Evolutionary conservation across 164 flowering plant species (phyloP).

Genomic region (Vitis riparia): DNA sequence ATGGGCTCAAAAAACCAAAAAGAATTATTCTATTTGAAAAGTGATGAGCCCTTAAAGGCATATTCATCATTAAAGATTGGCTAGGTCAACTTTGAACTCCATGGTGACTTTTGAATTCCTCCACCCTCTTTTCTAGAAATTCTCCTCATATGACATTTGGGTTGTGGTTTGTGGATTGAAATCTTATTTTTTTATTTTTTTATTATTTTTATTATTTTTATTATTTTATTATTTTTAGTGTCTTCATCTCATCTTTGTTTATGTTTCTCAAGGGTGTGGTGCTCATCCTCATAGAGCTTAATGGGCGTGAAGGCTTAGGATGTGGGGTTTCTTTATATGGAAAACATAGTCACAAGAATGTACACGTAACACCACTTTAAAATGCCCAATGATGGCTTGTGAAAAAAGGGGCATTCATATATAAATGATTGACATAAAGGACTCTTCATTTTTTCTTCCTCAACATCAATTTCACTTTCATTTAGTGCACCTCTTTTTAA

Average conservation of each 20-base stretch:
- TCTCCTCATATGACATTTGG: neutral
- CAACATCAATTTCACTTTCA: neutral
- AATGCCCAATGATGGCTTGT: slow-evolving; percentile 17
- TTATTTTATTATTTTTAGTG: neutral
- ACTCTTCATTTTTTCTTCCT: slow-evolving; percentile 3
- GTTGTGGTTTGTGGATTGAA: neutral
- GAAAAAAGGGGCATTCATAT: slow-evolving; percentile 11
- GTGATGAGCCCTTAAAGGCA: neutral
- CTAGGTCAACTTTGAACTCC: slow-evolving; percentile 34
- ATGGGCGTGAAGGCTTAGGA: neutral
- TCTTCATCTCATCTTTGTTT: neutral
- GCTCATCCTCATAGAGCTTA: neutral
- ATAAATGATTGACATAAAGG: slow-evolving; percentile 26
- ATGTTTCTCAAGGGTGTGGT: neutral
- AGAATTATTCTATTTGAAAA: neutral
- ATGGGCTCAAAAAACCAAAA: neutral
- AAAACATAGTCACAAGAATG: neutral
- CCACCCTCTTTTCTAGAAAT: slow-evolving; percentile 5
- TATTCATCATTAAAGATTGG: neutral
- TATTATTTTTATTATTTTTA: neutral
- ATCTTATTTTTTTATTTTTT: neutral
- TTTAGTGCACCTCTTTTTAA: neutral
- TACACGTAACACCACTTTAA: neutral
- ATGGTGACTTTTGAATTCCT: slow-evolving; percentile 18
- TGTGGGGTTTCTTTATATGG: neutral